Conservation (phyloP, 352 stramenopile genomes). For the Globisporangium solare region DNA sequence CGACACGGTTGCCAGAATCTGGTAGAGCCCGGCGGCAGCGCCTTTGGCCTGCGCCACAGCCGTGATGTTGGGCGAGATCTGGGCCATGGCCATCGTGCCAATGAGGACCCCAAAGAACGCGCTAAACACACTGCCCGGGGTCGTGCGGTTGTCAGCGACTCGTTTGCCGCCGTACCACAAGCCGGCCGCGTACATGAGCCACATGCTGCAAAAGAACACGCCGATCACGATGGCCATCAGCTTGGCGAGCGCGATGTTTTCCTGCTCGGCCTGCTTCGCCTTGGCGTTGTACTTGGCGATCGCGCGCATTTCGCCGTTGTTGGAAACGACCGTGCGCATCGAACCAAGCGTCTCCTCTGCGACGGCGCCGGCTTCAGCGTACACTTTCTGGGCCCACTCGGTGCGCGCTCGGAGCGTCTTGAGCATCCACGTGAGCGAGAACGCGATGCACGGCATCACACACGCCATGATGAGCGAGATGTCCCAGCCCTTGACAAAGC, state of each 20-base stretch:
- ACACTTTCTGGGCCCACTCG: slow-evolving; percentile 33
- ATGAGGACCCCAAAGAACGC: slow-evolving; percentile 42
- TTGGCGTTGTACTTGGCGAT: slow-evolving; percentile 37
- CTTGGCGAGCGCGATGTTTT: slow-evolving; percentile 28
- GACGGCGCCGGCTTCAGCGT: slow-evolving; percentile 41
- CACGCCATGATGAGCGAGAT: slow-evolving; percentile 39
- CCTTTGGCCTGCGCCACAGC: slow-evolving; percentile 35
- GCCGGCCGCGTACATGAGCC: slow-evolving; percentile 37
- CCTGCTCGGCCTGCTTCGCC: slow-evolving; percentile 18
- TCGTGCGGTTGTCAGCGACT: slow-evolving; percentile 26
- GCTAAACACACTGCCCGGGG: slow-evolving; percentile 31
- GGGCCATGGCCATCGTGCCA: slow-evolving; percentile 29
- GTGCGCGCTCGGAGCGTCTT: slow-evolving; percentile 16
- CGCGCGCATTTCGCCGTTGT: slow-evolving; percentile 36
- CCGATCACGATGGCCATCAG: slow-evolving; percentile 20
- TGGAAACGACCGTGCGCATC: slow-evolving; percentile 54
- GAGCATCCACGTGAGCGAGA: slow-evolving; percentile 32
- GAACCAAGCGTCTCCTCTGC: slow-evolving; percentile 54
- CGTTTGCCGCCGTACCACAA: slow-evolving; percentile 53
- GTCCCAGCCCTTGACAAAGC: slow-evolving; percentile 42
- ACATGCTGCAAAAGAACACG: slow-evolving; percentile 36
- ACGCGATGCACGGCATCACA: slow-evolving; percentile 38
- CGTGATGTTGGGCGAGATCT: slow-evolving; percentile 40
- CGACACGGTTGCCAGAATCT: slow-evolving; percentile 45
- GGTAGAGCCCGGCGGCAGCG: slow-evolving; percentile 33